These are phyloP conservation scores for Grosmannia clavigera DNA, from an alignment of 2,329 filamentous ascomycete species.

Conservation along the genomic window DNA sequence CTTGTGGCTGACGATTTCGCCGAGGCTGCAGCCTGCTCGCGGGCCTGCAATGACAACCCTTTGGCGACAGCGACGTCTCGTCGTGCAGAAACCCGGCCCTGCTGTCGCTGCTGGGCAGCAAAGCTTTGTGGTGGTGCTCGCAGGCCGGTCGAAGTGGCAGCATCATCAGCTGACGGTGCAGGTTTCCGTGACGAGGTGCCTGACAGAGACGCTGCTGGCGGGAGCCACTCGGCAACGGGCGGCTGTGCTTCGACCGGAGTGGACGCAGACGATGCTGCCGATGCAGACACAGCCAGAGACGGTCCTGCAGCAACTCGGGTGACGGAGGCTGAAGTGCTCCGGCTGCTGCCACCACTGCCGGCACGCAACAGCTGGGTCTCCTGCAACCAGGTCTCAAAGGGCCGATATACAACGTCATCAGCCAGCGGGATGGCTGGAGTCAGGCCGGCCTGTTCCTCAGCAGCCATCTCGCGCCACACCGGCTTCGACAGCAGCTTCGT, in stretches of 20 bases:
- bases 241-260: conserved; percentile 1
- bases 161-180: conserved; percentile 15
- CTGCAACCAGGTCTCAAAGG: conserved; percentile 47
- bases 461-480: conserved; percentile 53
- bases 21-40: conserved; percentile 9
- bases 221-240: conserved; percentile 6
- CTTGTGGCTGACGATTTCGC: background rate
- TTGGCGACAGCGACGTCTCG: conserved; percentile 10
- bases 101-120: conserved; percentile 51
- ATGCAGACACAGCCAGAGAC: background rate
- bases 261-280: background rate
- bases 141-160: conserved; percentile 22
- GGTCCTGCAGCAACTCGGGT: background rate
- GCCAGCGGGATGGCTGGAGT: conserved; percentile 51
- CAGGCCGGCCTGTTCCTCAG: conserved; percentile 54
- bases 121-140: conserved; percentile 50
- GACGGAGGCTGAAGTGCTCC: background rate
- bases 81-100: conserved; percentile 26
- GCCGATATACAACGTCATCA: conserved; percentile 50
- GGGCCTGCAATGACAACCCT: conserved; percentile 11
- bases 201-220: conserved; percentile 13
- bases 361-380: conserved; percentile 31
- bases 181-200: background rate
- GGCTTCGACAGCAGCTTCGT: conserved; percentile 37
- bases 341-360: background rate